Conservation (phyloP, 495 filamentous ascomycete genomes). For the Daldinia childiae region DNA sequence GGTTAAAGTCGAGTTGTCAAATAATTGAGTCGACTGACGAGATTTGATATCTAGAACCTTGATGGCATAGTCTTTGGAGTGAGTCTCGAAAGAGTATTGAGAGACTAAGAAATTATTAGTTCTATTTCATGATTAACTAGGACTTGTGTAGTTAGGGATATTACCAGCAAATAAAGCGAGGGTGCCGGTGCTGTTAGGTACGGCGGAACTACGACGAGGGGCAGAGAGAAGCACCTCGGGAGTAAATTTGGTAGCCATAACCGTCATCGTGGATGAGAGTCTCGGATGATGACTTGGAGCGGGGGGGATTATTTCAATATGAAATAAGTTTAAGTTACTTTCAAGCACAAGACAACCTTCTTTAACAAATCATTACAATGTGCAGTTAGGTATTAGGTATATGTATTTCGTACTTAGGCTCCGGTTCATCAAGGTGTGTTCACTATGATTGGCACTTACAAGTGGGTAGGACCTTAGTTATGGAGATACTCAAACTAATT, state of each 20-base stretch:
- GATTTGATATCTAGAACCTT: slow-evolving; percentile 75
- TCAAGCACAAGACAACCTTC: not conserved
- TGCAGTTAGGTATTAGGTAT: not conserved
- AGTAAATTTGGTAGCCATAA: slow-evolving; percentile 74
- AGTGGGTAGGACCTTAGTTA: slow-evolving; percentile 21
- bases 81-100: slow-evolving; percentile 84
- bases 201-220: slow-evolving; percentile 78
- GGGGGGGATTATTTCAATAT: not conserved
- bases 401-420: slow-evolving; percentile 1
- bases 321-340: not conserved
- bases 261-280: slow-evolving; percentile 62
- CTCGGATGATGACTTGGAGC: slow-evolving; percentile 1
- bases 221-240: slow-evolving; percentile 86
- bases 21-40: slow-evolving; percentile 72
- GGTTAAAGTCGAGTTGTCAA: slow-evolving; percentile 68
- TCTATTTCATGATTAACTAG: not conserved
- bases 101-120: slow-evolving; percentile 51
- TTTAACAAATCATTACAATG: not conserved
- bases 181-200: slow-evolving; percentile 77
- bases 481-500: not conserved
- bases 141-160: not conserved
- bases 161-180: slow-evolving; percentile 72
- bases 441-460: slow-evolving; percentile 9
- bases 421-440: slow-evolving; percentile 21
- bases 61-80: slow-evolving; percentile 78